These are phyloP conservation scores for Prunus padus DNA, from an alignment of 306 rosid species.

Conservation along the genomic window DNA sequence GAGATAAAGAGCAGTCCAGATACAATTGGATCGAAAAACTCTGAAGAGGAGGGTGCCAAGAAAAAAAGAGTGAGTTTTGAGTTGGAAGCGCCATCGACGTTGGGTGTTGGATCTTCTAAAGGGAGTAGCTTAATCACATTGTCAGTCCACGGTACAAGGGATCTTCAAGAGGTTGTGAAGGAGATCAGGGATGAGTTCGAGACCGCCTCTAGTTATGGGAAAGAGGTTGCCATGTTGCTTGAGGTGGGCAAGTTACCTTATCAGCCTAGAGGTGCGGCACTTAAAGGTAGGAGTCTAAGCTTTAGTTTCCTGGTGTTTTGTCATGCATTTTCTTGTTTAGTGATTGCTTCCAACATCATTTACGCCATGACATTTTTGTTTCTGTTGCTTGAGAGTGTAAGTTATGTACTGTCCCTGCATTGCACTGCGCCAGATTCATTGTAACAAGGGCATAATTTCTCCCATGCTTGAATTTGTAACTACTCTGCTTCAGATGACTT, in stretches of 20 bases:
- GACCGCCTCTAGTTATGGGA: constrained; percentile 72
- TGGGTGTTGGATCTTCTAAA: constrained; percentile 77
- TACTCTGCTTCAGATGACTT: too few relatives aligned
- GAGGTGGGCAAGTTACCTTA: constrained; percentile 89
- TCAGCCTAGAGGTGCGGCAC: constrained; percentile 50
- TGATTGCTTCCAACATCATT: not conserved
- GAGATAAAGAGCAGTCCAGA: constrained; percentile 67
- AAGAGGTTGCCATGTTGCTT: constrained; percentile 84
- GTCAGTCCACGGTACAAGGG: constrained; percentile 71
- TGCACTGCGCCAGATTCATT: not conserved
- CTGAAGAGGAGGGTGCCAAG: constrained; percentile 42
- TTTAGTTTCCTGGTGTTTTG: not conserved
- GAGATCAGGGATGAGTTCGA: constrained; percentile 88
- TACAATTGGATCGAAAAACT: constrained; percentile 43
- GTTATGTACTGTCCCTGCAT: not conserved
- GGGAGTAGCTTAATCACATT: constrained; percentile 71
- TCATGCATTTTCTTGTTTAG: not conserved
- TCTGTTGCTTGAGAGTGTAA: not conserved
- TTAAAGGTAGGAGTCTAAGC: constrained; percentile 56
- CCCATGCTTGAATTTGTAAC: too few relatives aligned
- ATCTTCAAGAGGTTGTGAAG: constrained; percentile 76
- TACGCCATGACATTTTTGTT: not conserved
- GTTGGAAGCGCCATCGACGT: constrained; percentile 43
- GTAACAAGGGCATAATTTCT: not conserved
- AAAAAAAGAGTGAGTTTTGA: constrained; percentile 86